Percentiles rank a stretch among this genome's conserved stretches.
Evolutionary conservation across 1,139 yeast species (phyloP).

Genomic region (Suhomyces chickasaworum): DNA sequence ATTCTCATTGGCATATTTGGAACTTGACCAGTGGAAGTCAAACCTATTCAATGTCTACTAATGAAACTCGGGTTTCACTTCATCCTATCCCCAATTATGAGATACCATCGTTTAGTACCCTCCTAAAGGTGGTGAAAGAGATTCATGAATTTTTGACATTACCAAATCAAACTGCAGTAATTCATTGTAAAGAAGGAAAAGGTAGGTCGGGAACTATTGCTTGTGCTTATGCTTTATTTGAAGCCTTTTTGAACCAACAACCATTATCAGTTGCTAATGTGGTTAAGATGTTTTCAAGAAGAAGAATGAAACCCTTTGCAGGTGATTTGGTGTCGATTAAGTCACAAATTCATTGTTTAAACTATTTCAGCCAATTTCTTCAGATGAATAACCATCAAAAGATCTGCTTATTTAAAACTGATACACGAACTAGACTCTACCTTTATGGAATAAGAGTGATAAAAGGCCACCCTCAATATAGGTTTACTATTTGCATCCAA

Average conservation of each 20-base stretch:
- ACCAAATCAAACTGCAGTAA: constrained; percentile 51
- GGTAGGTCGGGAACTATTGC: constrained; percentile 84
- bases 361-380: constrained; percentile 54
- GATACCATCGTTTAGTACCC: constrained; percentile 63
- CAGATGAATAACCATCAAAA: no score
- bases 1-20: constrained; percentile 66
- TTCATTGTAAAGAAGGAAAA: constrained; percentile 92
- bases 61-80: constrained; percentile 32
- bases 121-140: constrained; percentile 47
- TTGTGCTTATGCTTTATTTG: constrained; percentile 66
- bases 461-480: not conserved
- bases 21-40: constrained; percentile 75
- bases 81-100: constrained; percentile 76
- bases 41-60: constrained; percentile 50
- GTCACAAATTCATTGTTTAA: constrained; percentile 68
- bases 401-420: not conserved
- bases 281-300: constrained; percentile 50
- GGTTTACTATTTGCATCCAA: constrained; percentile 1
- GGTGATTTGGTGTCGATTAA: constrained; percentile 71
- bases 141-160: constrained; percentile 46
- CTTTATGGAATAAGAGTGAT: constrained; percentile 5
- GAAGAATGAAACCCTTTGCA: constrained; percentile 58
- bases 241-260: constrained; percentile 16
- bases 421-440: not conserved
- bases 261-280: constrained; percentile 43